phyloP scores from a whole-genome alignment of 2,329 filamentous ascomycete genomes.

The Curvularia eragrostidis region DNA sequence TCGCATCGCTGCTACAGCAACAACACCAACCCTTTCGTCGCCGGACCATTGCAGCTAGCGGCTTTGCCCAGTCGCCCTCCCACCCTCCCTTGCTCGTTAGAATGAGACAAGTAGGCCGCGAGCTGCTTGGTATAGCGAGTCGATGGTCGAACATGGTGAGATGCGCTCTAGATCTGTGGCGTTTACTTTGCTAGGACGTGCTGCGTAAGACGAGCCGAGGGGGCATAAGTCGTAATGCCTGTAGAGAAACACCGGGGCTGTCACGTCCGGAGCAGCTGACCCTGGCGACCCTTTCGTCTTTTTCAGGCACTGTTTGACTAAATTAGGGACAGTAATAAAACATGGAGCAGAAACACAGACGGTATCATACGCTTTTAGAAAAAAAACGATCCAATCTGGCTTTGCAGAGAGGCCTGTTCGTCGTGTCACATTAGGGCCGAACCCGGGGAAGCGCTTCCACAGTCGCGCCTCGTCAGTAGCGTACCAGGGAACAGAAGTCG shows the following conservation, averaged over 20 bases:
- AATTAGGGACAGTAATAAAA: slow-evolving; percentile 13
- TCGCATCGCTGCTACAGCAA: slow-evolving; percentile 4
- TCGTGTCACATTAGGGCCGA: slow-evolving; percentile 4
- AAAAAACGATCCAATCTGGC: neutral
- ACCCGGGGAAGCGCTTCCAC: slow-evolving; percentile 4
- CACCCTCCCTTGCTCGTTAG: neutral
- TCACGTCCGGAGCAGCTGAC: slow-evolving; percentile 13
- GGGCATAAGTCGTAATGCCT: neutral
- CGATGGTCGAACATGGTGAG: neutral
- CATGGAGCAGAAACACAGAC: neutral
- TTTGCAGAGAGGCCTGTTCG: slow-evolving; percentile 1
- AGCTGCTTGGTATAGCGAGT: neutral
- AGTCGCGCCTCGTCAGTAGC: slow-evolving; percentile 8
- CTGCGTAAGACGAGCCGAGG: slow-evolving; percentile 8
- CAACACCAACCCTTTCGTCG: neutral
- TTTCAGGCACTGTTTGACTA: neutral
- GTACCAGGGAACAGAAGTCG: slow-evolving; percentile 4
- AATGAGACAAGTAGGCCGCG: slow-evolving; percentile 1
- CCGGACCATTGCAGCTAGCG: neutral
- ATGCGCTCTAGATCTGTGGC: neutral
- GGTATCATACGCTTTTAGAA: neutral
- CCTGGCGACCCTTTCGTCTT: neutral
- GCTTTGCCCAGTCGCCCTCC: neutral
- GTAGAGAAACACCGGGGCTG: slow-evolving; percentile 9
- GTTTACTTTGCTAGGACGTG: neutral